Evolutionary conservation across 257 asterid species (phyloP).

Genomic region (Primulina tabacum): DNA sequence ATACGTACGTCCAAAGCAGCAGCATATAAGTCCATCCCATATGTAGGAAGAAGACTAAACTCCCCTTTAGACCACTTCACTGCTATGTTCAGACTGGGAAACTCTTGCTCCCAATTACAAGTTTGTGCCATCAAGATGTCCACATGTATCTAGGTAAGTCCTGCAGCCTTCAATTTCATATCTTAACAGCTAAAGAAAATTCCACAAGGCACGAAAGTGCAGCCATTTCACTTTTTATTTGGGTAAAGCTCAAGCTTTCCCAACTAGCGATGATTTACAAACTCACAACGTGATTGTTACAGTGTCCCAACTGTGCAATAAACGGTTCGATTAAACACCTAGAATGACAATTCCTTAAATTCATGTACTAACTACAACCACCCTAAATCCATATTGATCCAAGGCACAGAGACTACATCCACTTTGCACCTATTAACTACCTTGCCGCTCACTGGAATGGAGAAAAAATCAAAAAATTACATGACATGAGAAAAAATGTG

Average conservation of each 20-base stretch:
- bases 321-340: slow-evolving; percentile 1
- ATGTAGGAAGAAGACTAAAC: background rate
- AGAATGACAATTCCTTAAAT: background rate
- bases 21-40: slow-evolving; percentile 1
- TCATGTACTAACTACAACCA: background rate
- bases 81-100: background rate
- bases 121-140: background rate
- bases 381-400: slow-evolving; percentile 14
- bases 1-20: background rate
- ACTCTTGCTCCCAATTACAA: background rate
- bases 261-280: background rate
- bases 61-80: background rate
- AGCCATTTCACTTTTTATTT: background rate
- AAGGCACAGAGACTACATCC: background rate
- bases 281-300: background rate
- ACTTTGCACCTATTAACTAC: background rate
- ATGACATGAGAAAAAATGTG: background rate
- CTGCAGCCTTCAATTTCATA: slow-evolving; percentile 11
- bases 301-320: background rate
- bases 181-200: slow-evolving; percentile 11
- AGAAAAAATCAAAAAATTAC: background rate
- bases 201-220: background rate
- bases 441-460: background rate
- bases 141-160: slow-evolving; percentile 9
- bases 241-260: slow-evolving; percentile 1